Percentiles rank a stretch among this genome's conserved stretches.
Conservation (phyloP, 2,329 filamentous ascomycete genomes). For the Colletotrichum tanaceti region DNA sequence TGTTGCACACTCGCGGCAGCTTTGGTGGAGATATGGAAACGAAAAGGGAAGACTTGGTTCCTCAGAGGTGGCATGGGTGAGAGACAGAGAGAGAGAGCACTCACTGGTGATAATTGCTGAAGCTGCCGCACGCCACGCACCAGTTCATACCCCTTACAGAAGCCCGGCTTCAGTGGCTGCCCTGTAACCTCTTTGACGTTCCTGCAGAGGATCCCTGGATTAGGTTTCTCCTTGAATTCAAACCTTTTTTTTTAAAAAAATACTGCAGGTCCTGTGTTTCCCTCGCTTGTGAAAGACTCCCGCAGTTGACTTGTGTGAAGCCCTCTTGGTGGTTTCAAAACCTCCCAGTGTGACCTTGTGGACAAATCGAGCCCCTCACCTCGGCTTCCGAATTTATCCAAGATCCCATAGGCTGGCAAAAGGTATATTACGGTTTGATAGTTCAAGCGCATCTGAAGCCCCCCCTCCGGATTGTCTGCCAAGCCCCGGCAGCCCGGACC, state of each 20-base stretch:
- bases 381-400: not conserved
- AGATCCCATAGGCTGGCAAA: not conserved
- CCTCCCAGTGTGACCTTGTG: no score
- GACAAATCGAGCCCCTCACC: not conserved
- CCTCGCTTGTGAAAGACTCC: not conserved
- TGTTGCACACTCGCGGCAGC: slow-evolving; percentile 11
- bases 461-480: slow-evolving; percentile 1
- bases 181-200: slow-evolving; percentile 18
- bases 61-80: not conserved
- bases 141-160: slow-evolving; percentile 32
- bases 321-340: not conserved
- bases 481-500: slow-evolving; percentile 9
- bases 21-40: slow-evolving; percentile 1
- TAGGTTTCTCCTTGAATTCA: not conserved
- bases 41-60: not conserved
- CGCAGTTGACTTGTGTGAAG: no score
- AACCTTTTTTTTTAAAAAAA: not conserved
- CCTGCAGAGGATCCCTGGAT: not conserved
- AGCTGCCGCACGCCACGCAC: slow-evolving; percentile 3
- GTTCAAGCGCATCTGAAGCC: not conserved
- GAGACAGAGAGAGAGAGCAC: not conserved
- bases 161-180: slow-evolving; percentile 19
- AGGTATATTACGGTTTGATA: not conserved
- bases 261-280: no score
- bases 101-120: not conserved